These are phyloP conservation scores for Volvariella volvacea DNA, from an alignment of 1,284 basidiomycete genomes.

Conservation along the genomic window DNA sequence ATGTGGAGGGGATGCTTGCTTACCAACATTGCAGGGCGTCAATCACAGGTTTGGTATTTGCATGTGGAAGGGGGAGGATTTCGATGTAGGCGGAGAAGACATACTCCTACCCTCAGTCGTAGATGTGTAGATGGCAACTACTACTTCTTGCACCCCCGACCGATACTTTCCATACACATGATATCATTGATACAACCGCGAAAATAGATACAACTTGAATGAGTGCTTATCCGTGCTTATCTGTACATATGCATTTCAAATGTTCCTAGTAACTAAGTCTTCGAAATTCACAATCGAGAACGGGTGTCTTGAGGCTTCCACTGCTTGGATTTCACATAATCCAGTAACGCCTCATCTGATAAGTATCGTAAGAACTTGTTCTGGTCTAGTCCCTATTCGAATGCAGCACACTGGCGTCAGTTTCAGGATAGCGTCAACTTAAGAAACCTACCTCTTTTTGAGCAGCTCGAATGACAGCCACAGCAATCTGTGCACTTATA, in stretches of 20 bases:
- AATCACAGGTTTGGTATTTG: slow-evolving; percentile 80
- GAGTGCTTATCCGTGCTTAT: too few relatives aligned
- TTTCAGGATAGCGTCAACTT: neutral
- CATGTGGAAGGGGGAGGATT: slow-evolving; percentile 38
- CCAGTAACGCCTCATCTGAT: slow-evolving; percentile 39
- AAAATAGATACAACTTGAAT: too few relatives aligned
- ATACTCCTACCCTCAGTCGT: too few relatives aligned
- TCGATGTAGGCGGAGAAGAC: too few relatives aligned
- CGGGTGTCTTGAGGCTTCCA: slow-evolving; percentile 39
- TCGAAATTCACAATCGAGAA: too few relatives aligned
- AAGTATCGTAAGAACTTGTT: slow-evolving; percentile 40
- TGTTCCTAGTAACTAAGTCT: too few relatives aligned
- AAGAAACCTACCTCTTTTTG: slow-evolving; percentile 47
- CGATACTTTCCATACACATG: too few relatives aligned
- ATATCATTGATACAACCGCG: too few relatives aligned
- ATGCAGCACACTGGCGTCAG: slow-evolving; percentile 3
- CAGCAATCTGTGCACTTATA: slow-evolving; percentile 58
- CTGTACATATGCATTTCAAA: too few relatives aligned
- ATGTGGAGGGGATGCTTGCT: slow-evolving; percentile 61
- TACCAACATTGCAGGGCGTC: slow-evolving; percentile 71
- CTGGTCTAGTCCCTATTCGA: slow-evolving; percentile 36
- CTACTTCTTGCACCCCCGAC: too few relatives aligned
- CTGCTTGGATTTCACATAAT: slow-evolving; percentile 48
- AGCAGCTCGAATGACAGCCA: slow-evolving; percentile 55
- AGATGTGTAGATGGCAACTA: too few relatives aligned